Conservation (phyloP, 768 basidiomycete species). For the Rhodotorula sphaerocarpa region DNA sequence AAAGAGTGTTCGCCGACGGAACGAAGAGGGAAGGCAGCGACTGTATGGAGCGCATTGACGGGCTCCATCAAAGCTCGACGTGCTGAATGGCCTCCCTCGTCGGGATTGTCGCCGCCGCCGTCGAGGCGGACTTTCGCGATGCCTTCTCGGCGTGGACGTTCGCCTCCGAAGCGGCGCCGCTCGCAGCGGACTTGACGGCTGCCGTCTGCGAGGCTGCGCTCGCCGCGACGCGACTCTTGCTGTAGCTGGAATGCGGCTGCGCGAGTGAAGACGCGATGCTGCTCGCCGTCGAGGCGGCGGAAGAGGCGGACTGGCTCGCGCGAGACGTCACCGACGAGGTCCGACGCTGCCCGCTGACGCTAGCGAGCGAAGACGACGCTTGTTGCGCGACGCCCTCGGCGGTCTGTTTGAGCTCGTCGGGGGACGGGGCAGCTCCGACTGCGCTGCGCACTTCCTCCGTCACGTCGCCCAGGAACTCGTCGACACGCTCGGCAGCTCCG, state of each 20-base stretch:
- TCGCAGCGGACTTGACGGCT: too few relatives aligned
- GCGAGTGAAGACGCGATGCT: neutral
- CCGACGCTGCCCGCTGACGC: too few relatives aligned
- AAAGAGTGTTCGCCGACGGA: too few relatives aligned
- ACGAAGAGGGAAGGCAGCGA: too few relatives aligned
- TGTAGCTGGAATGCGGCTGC: conserved; percentile 20
- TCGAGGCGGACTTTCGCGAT: too few relatives aligned
- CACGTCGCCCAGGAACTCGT: conserved; percentile 18
- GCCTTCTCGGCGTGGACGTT: too few relatives aligned
- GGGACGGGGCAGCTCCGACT: conserved; percentile 7
- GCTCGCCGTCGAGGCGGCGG: neutral
- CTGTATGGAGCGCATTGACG: too few relatives aligned
- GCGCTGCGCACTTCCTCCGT: conserved; percentile 8
- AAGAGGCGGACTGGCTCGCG: neutral
- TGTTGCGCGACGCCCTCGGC: conserved; percentile 2
- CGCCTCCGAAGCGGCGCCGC: too few relatives aligned
- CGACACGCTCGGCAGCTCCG: neutral
- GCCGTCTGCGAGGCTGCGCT: neutral
- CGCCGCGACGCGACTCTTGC: neutral
- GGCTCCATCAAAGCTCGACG: too few relatives aligned
- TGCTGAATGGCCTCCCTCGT: too few relatives aligned
- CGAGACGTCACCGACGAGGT: neutral
- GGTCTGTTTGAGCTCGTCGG: conserved; percentile 3
- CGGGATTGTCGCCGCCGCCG: too few relatives aligned
- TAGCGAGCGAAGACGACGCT: neutral